Base-by-base conservation (phyloP, 768 basidiomycete genomes). In the Cystobasidium onofrii region DNA sequence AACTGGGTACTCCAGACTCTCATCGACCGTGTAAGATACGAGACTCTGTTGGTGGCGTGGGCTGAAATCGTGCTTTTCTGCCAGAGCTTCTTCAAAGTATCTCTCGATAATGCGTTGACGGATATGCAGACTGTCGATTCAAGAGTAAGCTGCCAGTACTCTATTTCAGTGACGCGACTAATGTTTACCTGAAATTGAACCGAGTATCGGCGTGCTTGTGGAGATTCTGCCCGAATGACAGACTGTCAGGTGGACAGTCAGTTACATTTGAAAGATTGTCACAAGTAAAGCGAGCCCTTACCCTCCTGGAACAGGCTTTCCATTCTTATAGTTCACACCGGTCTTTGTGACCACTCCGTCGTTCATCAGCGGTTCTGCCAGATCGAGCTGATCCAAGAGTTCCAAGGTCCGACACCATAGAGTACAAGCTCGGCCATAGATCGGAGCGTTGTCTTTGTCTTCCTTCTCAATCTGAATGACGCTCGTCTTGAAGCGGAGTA, bases 71-170 rank as follows among this genome's bases (percentile, higher is more conserved):
- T 41, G 39, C n/a, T 67, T 46, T 10, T 31, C 57, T 15, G n/a
- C n/a, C n/a, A 74, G 57, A 1, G 43, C 63, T 18, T 64, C 34
- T 52, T 76, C 76, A 46, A 76, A 57, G n/a, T 33, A 36, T 13
- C 70, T 55, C 43, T 76, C 76, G 62, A 64, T 76, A 29, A 76
- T 25, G 43, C 76, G 76, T 43, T 76, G 76, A 4, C 76, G 74
- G 18, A 76, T n/a, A 39, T 76, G 76, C 1, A 76, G 76, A 39
- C 36, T 64, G 63, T 7, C 46, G 46, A 9, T 50, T 50, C n/a
- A n/a, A n/a, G n/a, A n/a, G n/a, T n/a, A n/a, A n/a, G n/a, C n/a
- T n/a, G n/a, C n/a, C n/a, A n/a, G n/a, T n/a, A n/a, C n/a, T n/a
- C n/a, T n/a, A n/a, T n/a, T n/a, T n/a, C n/a, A n/a, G n/a, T n/a